Percentiles rank a stretch among this genome's conserved stretches.
Evolutionary conservation across 2,329 filamentous ascomycete species (phyloP).

Genomic region (Annulohypoxylon truncatum): DNA sequence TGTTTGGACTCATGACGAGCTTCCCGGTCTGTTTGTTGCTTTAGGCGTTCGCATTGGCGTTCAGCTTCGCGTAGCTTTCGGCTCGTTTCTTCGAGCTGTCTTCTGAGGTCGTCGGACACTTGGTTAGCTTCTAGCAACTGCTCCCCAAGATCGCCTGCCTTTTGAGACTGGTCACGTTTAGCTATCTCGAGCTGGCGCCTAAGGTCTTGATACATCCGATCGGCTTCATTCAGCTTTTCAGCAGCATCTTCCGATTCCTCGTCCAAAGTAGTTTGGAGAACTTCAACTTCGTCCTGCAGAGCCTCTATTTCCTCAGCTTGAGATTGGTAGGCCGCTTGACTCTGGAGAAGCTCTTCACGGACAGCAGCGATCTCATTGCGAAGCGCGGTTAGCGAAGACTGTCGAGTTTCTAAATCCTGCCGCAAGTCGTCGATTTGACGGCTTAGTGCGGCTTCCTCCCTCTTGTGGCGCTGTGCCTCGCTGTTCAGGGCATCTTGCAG

Average conservation of each 20-base stretch:
- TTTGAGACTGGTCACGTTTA: conserved; percentile 41
- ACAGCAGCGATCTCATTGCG: conserved; percentile 73
- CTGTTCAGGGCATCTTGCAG: conserved; percentile 76
- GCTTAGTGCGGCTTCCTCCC: conserved; percentile 75
- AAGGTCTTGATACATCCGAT: conserved; percentile 59
- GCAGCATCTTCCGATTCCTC: conserved; percentile 72
- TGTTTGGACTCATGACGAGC: conserved; percentile 45
- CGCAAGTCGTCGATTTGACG: conserved; percentile 81
- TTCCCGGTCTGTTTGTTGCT: conserved; percentile 52
- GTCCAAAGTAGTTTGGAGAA: conserved; percentile 74
- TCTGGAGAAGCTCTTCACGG: conserved; percentile 76
- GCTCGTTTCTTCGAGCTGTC: conserved; percentile 69
- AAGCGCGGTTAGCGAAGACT: conserved; percentile 72
- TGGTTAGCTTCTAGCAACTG: conserved; percentile 42
- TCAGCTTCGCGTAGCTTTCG: conserved; percentile 74
- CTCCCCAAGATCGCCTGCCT: conserved; percentile 35
- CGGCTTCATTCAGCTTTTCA: conserved; percentile 58
- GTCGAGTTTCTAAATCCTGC: conserved; percentile 74
- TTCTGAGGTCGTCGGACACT: conserved; percentile 52
- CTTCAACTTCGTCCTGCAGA: conserved; percentile 81
- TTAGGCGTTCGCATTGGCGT: conserved; percentile 44
- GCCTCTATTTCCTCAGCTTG: conserved; percentile 74
- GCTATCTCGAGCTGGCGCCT: conserved; percentile 56
- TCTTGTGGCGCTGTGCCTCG: conserved; percentile 77
- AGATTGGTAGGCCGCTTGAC: conserved; percentile 70